These are phyloP conservation scores for Nakazawaea populi DNA, from an alignment of 805 yeast species.

Conservation along the genomic window DNA sequence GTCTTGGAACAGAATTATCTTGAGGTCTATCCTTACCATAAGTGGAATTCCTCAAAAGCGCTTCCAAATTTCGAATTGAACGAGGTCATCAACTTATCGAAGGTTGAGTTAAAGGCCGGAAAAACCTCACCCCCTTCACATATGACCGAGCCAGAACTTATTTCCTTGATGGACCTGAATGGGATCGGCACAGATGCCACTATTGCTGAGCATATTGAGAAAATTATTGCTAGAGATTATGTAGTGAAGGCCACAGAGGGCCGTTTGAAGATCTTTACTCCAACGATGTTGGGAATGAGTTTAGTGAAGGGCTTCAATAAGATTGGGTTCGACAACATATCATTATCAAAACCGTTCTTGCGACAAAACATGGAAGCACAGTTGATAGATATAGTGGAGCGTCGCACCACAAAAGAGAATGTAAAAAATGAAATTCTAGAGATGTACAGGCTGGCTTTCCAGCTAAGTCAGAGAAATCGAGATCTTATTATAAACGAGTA, in stretches of 20 bases:
- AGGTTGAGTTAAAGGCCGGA: conserved; percentile 64
- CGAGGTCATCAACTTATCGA: conserved; percentile 49
- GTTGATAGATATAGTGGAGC: conserved; percentile 64
- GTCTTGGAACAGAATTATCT: conserved; percentile 73
- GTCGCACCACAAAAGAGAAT: conserved; percentile 42
- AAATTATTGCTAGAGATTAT: conserved; percentile 64
- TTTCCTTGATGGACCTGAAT: conserved; percentile 91
- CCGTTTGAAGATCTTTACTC: conserved; percentile 45
- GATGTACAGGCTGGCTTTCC: conserved; percentile 59
- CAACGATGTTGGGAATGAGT: conserved; percentile 81
- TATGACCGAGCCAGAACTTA: conserved; percentile 88
- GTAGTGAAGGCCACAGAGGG: conserved; percentile 37
- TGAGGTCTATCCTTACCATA: conserved; percentile 71
- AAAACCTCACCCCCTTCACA: conserved; percentile 75
- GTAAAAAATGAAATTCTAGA: conserved; percentile 51
- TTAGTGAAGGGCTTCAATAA: conserved; percentile 83
- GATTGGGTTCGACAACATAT: conserved; percentile 62
- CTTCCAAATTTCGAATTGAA: conserved; percentile 60
- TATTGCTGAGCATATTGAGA: conserved; percentile 94
- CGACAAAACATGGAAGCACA: conserved; percentile 70
- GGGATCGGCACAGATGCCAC: conserved; percentile 99
- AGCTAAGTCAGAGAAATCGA: conserved; percentile 36
- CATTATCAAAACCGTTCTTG: conserved; percentile 84
- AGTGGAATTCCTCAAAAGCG: conserved; percentile 65
- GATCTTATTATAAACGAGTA: conserved; percentile 30